Conservation (phyloP, 1,284 basidiomycete species). For the Termitomyces sp. region DNA sequence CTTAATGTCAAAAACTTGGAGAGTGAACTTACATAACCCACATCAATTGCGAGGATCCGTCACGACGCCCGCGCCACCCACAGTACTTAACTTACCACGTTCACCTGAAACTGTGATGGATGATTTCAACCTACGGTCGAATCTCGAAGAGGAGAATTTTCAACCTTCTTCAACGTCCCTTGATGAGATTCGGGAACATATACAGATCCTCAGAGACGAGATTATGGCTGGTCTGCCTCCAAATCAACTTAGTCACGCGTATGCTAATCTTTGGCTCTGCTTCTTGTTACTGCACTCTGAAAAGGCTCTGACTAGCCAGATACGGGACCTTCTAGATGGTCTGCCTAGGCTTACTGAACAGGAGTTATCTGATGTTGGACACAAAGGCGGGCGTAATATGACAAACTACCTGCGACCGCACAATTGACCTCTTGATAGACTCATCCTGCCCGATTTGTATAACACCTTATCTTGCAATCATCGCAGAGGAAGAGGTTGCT, state of each 20-base stretch:
- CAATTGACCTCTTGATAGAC: constrained; percentile 34
- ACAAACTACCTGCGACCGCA: background rate
- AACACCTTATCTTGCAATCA: constrained; percentile 53
- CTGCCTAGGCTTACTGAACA: constrained; percentile 35
- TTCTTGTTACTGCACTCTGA: background rate
- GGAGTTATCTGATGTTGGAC: constrained; percentile 29
- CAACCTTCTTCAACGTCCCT: constrained; percentile 4
- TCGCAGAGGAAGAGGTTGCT: constrained; percentile 71
- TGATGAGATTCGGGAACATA: constrained; percentile 9
- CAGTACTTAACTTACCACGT: too few relatives aligned
- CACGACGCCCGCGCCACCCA: too few relatives aligned
- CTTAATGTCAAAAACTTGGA: too few relatives aligned
- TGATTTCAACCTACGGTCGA: constrained; percentile 13
- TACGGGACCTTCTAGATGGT: constrained; percentile 26
- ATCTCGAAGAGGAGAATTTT: constrained; percentile 7
- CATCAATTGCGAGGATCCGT: too few relatives aligned
- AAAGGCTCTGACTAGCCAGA: constrained; percentile 26
- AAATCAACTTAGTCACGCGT: constrained; percentile 14
- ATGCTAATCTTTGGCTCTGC: constrained; percentile 3
- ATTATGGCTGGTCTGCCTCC: constrained; percentile 12
- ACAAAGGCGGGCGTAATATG: constrained; percentile 26
- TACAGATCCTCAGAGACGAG: constrained; percentile 13
- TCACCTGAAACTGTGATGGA: constrained; percentile 12
- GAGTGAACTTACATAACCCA: constrained; percentile 3
- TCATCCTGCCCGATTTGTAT: constrained; percentile 68